These are phyloP conservation scores for Myxozyma monticola DNA, from an alignment of 805 yeast species.

Conservation along the genomic window DNA sequence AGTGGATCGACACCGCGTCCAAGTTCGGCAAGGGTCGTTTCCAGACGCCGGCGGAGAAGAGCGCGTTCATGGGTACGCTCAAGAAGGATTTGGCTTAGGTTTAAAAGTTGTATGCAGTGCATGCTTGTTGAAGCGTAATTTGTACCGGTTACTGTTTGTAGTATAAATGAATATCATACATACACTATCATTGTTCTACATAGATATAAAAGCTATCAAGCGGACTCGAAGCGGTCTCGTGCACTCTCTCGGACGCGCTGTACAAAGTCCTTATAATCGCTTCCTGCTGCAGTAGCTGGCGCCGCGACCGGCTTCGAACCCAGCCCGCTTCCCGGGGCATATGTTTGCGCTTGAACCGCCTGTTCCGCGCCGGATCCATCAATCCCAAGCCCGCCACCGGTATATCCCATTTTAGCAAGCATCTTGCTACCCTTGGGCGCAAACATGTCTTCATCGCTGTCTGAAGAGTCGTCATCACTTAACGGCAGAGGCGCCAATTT, in stretches of 20 bases:
- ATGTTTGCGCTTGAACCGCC: slow-evolving; percentile 20
- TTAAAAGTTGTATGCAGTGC: not conserved
- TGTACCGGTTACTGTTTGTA: not conserved
- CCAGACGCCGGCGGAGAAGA: slow-evolving; percentile 99
- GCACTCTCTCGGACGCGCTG: too few species aligned
- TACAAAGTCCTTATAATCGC: too few species aligned
- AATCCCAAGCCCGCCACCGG: slow-evolving; percentile 83
- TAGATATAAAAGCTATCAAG: too few species aligned
- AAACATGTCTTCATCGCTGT: slow-evolving; percentile 11
- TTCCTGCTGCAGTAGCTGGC: too few species aligned
- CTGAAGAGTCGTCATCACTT: slow-evolving; percentile 3
- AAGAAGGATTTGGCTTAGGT: slow-evolving; percentile 51
- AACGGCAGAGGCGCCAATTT: not conserved
- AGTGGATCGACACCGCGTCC: slow-evolving; percentile 99
- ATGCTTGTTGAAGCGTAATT: slow-evolving; percentile 2
- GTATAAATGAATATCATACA: slow-evolving; percentile 5
- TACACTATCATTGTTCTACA: too few species aligned
- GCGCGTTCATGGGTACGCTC: slow-evolving; percentile 98
- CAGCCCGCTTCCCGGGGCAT: slow-evolving; percentile 24
- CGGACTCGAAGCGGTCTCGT: too few species aligned
- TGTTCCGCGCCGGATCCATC: slow-evolving; percentile 47
- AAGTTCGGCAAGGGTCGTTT: slow-evolving; percentile 99
- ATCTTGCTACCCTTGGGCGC: slow-evolving; percentile 59
- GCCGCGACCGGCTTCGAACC: too few species aligned
- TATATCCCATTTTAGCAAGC: slow-evolving; percentile 86